These are phyloP conservation scores for Dissophora globulifera DNA, from an alignment of 192 early-diverging fungal species.

Conservation along the genomic window DNA sequence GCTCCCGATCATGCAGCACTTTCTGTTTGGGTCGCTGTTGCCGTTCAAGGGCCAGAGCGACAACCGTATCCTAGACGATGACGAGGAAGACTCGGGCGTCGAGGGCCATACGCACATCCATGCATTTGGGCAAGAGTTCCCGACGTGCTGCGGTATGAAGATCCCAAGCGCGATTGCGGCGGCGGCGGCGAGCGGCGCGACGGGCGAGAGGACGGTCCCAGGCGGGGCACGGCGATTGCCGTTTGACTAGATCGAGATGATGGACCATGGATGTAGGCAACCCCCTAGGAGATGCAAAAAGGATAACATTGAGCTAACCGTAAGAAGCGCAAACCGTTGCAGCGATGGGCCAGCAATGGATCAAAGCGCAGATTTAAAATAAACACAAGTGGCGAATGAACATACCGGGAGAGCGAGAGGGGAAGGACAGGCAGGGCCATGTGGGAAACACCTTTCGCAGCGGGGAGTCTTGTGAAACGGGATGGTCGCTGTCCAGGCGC, in stretches of 20 bases:
- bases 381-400: too few relatives aligned
- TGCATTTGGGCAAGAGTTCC: slow-evolving; percentile 83
- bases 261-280: background rate
- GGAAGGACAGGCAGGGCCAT: too few relatives aligned
- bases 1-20: slow-evolving; percentile 99
- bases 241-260: slow-evolving; percentile 40
- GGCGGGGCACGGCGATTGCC: slow-evolving; percentile 48
- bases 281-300: too few relatives aligned
- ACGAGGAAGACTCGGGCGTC: slow-evolving; percentile 62
- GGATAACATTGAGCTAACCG: too few relatives aligned
- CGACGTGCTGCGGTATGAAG: slow-evolving; percentile 83
- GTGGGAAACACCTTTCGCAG: too few relatives aligned
- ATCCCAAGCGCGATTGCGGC: slow-evolving; percentile 87
- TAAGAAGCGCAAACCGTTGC: too few relatives aligned
- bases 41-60: slow-evolving; percentile 70
- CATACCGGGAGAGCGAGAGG: too few relatives aligned
- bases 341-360: too few relatives aligned
- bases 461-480: too few relatives aligned
- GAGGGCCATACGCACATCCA: slow-evolving; percentile 69
- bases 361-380: too few relatives aligned
- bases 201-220: slow-evolving; percentile 24
- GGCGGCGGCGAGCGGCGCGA: slow-evolving; percentile 56
- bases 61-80: slow-evolving; percentile 46
- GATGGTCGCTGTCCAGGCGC: too few relatives aligned
- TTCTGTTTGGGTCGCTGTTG: slow-evolving; percentile 90